A percentile compares a stretch with the other conserved stretches of the same genome.
Evolutionary conservation across 371 early-diverging fungal species (phyloP).

Genomic region (Quaeritorhiza haematococci): DNA sequence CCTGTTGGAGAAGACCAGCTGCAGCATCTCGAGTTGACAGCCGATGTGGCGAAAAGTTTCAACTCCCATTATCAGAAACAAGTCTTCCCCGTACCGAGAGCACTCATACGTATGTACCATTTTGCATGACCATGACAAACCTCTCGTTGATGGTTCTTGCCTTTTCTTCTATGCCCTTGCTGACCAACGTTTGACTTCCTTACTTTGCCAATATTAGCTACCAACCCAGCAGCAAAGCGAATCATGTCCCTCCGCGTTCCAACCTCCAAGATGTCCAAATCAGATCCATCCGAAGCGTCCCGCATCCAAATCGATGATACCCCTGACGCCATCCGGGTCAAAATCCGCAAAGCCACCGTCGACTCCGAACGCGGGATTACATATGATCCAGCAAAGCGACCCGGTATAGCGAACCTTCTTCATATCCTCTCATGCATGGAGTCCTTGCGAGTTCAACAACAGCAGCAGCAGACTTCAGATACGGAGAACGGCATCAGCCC

Average conservation of each 20-base stretch:
- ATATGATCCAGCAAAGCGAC: conserved; percentile 67
- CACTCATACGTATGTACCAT: conserved; percentile 55
- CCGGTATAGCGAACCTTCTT: conserved; percentile 81
- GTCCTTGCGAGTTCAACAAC: conserved; percentile 1
- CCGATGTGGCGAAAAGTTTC: conserved; percentile 68
- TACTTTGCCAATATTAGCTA: conserved; percentile 24
- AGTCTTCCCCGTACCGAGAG: conserved; percentile 65
- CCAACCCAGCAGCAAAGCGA: conserved; percentile 62
- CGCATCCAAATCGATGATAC: conserved; percentile 75
- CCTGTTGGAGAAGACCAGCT: conserved; percentile 93
- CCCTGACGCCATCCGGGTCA: conserved; percentile 57
- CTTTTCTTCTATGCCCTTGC: background rate
- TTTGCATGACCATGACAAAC: background rate
- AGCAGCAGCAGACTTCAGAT: conserved; percentile 10
- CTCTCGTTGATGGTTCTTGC: background rate
- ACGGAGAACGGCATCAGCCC: conserved; percentile 41
- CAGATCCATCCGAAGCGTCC: conserved; percentile 62
- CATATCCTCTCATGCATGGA: conserved; percentile 50
- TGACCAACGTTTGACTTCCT: background rate
- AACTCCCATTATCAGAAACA: conserved; percentile 60
- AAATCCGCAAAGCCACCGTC: conserved; percentile 72
- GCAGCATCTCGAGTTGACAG: conserved; percentile 85
- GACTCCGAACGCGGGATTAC: conserved; percentile 65
- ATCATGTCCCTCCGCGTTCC: conserved; percentile 84
- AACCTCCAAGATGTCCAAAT: conserved; percentile 88